phyloP scores from a whole-genome alignment of 352 stramenopile genomes.

The Albugo candida region DNA sequence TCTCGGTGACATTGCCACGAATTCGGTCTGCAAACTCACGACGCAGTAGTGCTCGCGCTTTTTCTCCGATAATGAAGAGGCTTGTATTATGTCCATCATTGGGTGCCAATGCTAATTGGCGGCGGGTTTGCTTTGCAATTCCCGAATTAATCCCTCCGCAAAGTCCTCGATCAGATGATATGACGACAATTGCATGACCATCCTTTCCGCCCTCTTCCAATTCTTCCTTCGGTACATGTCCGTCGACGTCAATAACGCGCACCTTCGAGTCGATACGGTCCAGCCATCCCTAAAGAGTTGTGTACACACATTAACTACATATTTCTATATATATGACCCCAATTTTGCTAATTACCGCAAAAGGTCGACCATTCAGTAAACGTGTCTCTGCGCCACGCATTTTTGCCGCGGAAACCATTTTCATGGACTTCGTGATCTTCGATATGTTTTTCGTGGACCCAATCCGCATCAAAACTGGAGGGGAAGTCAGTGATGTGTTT shows the following conservation, averaged over 20 bases:
- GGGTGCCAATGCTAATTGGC: constrained; percentile 44
- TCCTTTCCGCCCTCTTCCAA: constrained; percentile 17
- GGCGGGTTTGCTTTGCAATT: constrained; percentile 81
- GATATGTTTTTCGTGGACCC: constrained; percentile 96
- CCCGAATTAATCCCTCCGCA: constrained; percentile 97
- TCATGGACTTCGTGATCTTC: constrained; percentile 99
- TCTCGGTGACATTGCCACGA: constrained; percentile 66
- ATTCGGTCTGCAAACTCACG: constrained; percentile 55
- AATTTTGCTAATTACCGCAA: constrained; percentile 19
- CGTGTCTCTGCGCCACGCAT: constrained; percentile 92
- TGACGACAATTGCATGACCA: constrained; percentile 87
- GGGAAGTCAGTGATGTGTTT: not conserved
- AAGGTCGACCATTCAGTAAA: constrained; percentile 66
- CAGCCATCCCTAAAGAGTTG: constrained; percentile 24
- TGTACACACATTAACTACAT: not conserved
- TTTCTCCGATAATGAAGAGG: constrained; percentile 93
- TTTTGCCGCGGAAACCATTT: constrained; percentile 99
- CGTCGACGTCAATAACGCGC: constrained; percentile 76
- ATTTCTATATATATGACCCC: not conserved
- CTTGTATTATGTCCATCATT: constrained; percentile 33
- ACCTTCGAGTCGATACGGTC: constrained; percentile 61
- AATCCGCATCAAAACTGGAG: constrained; percentile 87
- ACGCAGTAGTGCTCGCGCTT: constrained; percentile 86
- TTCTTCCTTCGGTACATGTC: constrained; percentile 65
- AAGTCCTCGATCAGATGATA: constrained; percentile 96